phyloP scores from a whole-genome alignment of 2,329 filamentous ascomycete species.

The Emergomyces orientalis region DNA sequence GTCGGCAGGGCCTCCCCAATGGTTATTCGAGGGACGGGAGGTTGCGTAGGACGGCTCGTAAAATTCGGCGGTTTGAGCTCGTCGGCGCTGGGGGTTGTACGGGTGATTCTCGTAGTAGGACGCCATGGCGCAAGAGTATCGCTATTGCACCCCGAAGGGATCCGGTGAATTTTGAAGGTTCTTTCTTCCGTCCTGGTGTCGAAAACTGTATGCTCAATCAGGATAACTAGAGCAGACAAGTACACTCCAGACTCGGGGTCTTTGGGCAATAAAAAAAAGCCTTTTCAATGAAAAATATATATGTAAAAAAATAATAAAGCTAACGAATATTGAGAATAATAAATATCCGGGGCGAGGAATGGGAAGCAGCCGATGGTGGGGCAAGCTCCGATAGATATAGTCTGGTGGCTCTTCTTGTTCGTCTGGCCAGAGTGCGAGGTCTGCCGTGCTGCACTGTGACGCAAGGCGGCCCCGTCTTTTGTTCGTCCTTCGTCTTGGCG shows the following conservation, averaged over 20 bases:
- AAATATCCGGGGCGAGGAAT: not conserved
- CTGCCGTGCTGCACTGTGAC: not conserved
- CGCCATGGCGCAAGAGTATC: slow-evolving; percentile 4
- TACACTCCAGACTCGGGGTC: not conserved
- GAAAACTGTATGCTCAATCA: not conserved
- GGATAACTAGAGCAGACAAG: no score
- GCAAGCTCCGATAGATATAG: not conserved
- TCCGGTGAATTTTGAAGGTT: not conserved
- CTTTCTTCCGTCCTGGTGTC: not conserved
- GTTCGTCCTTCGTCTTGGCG: not conserved
- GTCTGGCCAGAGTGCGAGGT: not conserved
- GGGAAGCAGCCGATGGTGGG: not conserved
- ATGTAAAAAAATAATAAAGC: not conserved
- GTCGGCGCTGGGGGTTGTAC: slow-evolving; percentile 20
- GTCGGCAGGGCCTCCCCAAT: slow-evolving; percentile 14
- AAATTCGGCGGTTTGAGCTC: slow-evolving; percentile 2
- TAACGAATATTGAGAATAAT: not conserved
- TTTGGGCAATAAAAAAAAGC: not conserved
- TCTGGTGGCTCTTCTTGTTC: not conserved
- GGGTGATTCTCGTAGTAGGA: slow-evolving; percentile 30
- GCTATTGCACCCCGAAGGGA: not conserved
- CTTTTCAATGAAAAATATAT: not conserved
- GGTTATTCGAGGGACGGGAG: slow-evolving; percentile 15
- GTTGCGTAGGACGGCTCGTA: slow-evolving; percentile 25
- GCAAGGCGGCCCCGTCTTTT: slow-evolving; percentile 3